Evolutionary conservation across 805 yeast genomes (phyloP).

Genomic region (Komagataella populi): DNA sequence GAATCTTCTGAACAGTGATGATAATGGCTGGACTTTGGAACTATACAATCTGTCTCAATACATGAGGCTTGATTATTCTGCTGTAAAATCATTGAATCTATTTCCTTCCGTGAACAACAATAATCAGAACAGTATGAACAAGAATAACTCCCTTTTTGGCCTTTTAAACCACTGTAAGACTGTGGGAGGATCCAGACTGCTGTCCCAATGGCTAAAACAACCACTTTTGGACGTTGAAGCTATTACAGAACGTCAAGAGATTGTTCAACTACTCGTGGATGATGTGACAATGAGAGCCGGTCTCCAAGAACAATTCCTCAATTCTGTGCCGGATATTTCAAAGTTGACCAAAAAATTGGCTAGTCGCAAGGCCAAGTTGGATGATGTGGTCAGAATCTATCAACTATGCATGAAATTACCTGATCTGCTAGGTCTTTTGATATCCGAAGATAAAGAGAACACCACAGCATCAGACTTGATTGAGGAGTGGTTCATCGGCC

Average conservation of each 20-base stretch:
- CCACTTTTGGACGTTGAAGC: slow-evolving; percentile 59
- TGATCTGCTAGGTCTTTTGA: slow-evolving; percentile 41
- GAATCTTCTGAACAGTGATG: slow-evolving; percentile 39
- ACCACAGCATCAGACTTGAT: slow-evolving; percentile 21
- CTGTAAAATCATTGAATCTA: slow-evolving; percentile 75
- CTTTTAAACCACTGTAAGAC: slow-evolving; percentile 81
- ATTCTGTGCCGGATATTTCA: slow-evolving; percentile 72
- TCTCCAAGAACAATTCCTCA: slow-evolving; percentile 53
- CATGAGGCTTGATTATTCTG: slow-evolving; percentile 87
- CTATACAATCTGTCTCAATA: slow-evolving; percentile 64
- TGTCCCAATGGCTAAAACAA: slow-evolving; percentile 93
- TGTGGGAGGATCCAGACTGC: slow-evolving; percentile 73
- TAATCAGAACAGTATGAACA: slow-evolving; percentile 23
- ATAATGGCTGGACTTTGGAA: slow-evolving; percentile 36
- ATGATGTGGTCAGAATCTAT: slow-evolving; percentile 81
- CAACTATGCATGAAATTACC: slow-evolving; percentile 68
- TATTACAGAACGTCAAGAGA: slow-evolving; percentile 53
- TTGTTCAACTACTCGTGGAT: slow-evolving; percentile 65
- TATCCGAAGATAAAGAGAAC: slow-evolving; percentile 6
- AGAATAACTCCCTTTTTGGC: slow-evolving; percentile 53
- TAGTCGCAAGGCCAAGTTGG: slow-evolving; percentile 42
- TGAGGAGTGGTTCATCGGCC: slow-evolving; percentile 39
- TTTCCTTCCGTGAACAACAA: slow-evolving; percentile 47
- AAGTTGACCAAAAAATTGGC: slow-evolving; percentile 56
- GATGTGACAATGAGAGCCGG: slow-evolving; percentile 54